These are phyloP conservation scores for Talaromyces sp. DNA, from an alignment of 2,329 filamentous ascomycete genomes.

Conservation along the genomic window DNA sequence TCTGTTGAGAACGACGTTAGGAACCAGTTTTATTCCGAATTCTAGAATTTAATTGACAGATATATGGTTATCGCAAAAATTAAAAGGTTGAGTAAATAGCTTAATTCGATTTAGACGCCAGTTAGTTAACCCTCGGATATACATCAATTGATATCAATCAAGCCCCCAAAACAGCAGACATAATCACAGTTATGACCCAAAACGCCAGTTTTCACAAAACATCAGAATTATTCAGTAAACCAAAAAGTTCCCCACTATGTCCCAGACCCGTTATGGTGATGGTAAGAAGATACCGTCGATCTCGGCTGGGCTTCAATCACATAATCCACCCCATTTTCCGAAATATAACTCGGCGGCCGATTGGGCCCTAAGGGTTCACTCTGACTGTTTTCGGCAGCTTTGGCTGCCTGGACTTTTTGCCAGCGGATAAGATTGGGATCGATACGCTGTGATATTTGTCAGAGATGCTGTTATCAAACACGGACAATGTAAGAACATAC, in stretches of 20 bases:
- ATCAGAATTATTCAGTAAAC: neutral
- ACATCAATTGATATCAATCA: neutral
- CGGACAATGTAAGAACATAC: constrained; percentile 46
- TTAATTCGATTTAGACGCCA: neutral
- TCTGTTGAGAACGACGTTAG: neutral
- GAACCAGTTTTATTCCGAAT: neutral
- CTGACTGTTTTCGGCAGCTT: neutral
- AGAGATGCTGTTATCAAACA: neutral
- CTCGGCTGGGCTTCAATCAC: constrained; percentile 62
- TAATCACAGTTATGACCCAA: neutral
- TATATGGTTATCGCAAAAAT: neutral
- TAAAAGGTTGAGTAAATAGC: neutral
- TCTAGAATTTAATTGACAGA: neutral
- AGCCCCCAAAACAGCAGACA: neutral
- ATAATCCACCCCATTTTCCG: constrained; percentile 69
- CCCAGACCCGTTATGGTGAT: neutral
- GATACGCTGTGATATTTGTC: constrained; percentile 51
- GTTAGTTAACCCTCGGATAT: neutral
- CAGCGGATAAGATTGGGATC: constrained; percentile 78
- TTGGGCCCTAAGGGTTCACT: constrained; percentile 14
- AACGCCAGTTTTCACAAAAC: neutral
- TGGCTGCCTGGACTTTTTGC: constrained; percentile 54
- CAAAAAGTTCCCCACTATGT: neutral
- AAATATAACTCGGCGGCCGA: constrained; percentile 70
- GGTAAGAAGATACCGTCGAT: constrained; percentile 38